Conservation (phyloP, 108 stramenopile genomes). For the Nitzschia sp. region DNA sequence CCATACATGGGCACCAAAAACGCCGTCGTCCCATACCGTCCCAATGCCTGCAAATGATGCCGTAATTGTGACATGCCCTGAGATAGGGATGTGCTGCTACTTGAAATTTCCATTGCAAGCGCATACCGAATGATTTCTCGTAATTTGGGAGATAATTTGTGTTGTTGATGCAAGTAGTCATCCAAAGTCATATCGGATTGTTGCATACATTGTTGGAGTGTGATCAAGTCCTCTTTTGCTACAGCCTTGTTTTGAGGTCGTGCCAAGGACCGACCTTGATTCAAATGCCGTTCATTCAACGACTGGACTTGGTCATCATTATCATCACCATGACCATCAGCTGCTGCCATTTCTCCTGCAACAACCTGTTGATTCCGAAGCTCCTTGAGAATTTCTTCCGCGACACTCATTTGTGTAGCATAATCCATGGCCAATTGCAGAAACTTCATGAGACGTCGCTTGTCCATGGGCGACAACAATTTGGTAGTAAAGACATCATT, state of each 20-base stretch:
- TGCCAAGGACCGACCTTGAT: constrained; percentile 82
- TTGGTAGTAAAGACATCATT: constrained; percentile 84
- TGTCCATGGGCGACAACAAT: constrained; percentile 81
- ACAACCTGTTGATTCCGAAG: constrained; percentile 3
- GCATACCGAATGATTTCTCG: constrained; percentile 62
- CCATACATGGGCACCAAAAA: constrained; percentile 80
- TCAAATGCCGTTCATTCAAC: constrained; percentile 83
- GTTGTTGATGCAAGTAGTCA: constrained; percentile 46
- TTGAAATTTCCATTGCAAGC: constrained; percentile 54
- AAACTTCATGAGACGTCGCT: constrained; percentile 92
- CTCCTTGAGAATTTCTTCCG: constrained; percentile 20
- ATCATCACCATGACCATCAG: not conserved
- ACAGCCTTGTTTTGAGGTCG: constrained; percentile 93
- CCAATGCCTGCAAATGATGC: constrained; percentile 68
- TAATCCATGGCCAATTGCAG: constrained; percentile 85
- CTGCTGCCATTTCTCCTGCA: not conserved
- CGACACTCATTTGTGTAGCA: constrained; percentile 41
- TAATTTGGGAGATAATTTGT: constrained; percentile 61
- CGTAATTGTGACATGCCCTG: constrained; percentile 58
- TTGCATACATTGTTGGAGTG: constrained; percentile 52
- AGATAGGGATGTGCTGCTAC: constrained; percentile 16
- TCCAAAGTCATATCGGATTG: constrained; percentile 53
- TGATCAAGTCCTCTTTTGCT: constrained; percentile 51
- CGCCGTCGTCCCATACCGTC: constrained; percentile 78
- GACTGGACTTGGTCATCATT: constrained; percentile 58